Base-by-base conservation (phyloP, 768 basidiomycete genomes). In the Pholiota conissans region DNA sequence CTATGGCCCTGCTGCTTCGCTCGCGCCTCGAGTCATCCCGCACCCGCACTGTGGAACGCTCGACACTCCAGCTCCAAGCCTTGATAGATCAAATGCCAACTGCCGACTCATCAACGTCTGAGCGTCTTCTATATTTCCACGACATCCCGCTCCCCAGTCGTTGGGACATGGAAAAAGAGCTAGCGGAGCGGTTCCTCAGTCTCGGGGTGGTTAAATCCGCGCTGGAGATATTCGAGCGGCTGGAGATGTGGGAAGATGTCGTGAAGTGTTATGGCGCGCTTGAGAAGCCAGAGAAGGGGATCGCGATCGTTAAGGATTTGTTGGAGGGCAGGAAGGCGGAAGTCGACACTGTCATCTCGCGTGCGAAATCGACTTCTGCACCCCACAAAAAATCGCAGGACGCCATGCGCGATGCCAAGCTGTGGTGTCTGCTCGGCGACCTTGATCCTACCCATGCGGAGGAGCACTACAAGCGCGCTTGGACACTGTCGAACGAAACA, bases 191-290 rank as follows among this genome's bases (percentile, higher is more conserved):
- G 52, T 95, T 90, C 74, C 75, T 95, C 62, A 81, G 84, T 45
- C 78, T 98, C 49, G 97, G 97, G 14, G 93, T 96, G 55, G 79
- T 91, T 58, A 87, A 87, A 63, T 94, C 91, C 4, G 95, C 97
- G 0, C 76, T 98, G 49, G 95, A 91, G 70, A 95, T 98, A 55
- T 98, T 94, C 67, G 90, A 93, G 73, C 82, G 92, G 32, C 77
- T 98, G 59, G 95, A 98, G 74, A 94, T 98, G 94, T 99, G 95
- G 95, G 97, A 97, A 74, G 93, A 98, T 61, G 95, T 92, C 7
- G 93, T 94, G 40, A 79, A 82, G 60, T 98, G 96, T 72, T 92
- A 90, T 79, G 86, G 87, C 58, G 77, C 86, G 16, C 80, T 95
- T 74, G 95, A 96, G 62, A 76, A 83, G 62, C 83, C 82, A 9